Evolutionary conservation across 139 green algal genomes (phyloP).

Genomic region (Desmodesmus armatus): DNA sequence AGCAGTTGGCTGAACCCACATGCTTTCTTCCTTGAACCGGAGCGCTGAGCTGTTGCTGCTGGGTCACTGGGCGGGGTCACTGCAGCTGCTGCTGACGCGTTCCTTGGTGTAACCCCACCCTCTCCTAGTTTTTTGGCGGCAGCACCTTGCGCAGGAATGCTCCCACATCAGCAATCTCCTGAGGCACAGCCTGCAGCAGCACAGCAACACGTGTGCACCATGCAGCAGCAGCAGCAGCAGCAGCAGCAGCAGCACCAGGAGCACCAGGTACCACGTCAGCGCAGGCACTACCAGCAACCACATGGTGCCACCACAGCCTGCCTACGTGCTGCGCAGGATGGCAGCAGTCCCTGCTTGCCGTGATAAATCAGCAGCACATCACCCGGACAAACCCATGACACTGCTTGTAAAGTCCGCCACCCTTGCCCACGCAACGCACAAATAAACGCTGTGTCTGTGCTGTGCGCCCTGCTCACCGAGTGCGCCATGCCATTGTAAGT

Average conservation of each 20-base stretch:
- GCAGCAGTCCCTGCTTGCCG: not conserved
- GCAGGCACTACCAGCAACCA: no score
- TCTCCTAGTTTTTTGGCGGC: no score
- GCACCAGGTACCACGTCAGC: not conserved
- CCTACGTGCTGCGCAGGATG: not conserved
- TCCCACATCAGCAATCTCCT: constrained; percentile 41
- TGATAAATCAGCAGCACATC: not conserved
- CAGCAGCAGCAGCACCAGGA: not conserved
- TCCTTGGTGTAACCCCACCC: no score
- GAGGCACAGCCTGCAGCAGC: constrained; percentile 25
- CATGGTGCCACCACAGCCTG: no score
- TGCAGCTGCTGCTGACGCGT: no score
- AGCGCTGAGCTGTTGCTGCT: no score
- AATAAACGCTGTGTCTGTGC: not conserved
- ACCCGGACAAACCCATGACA: not conserved
- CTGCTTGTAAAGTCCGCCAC: not conserved
- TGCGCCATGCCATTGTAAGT: constrained; percentile 76
- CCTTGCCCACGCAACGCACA: not conserved
- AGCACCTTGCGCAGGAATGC: constrained; percentile 45
- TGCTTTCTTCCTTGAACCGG: no score
- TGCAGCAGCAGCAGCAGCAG: not conserved
- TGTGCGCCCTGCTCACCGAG: constrained; percentile 45
- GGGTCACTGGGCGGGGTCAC: no score
- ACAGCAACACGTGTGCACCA: not conserved
- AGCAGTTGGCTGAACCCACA: no score